A percentile compares a stretch with the other conserved stretches of the same genome.
Evolutionary conservation across 164 flowering plant genomes (phyloP).

Genomic region (Cinnamomum micranthum): DNA sequence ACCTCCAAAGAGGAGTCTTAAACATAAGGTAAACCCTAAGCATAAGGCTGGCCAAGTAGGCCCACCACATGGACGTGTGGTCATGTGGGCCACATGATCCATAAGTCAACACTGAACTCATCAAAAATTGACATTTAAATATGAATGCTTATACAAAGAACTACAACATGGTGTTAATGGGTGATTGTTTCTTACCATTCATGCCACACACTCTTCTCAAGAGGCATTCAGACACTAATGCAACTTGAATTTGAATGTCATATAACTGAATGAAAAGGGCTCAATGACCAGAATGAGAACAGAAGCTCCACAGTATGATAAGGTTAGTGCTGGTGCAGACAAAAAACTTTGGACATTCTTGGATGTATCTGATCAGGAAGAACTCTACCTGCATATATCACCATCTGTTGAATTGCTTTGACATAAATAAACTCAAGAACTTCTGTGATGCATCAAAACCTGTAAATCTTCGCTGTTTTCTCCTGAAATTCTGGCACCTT

Average conservation of each 20-base stretch:
- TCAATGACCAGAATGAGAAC: not conserved
- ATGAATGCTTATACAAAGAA: no score
- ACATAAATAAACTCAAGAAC: not conserved
- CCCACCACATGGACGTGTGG: no score
- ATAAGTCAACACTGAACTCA: no score
- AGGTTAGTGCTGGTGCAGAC: not conserved
- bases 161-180: no score
- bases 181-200: no score
- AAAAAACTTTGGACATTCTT: not conserved
- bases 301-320: not conserved
- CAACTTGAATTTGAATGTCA: not conserved
- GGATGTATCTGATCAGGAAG: not conserved
- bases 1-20: no score
- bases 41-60: no score
- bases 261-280: not conserved
- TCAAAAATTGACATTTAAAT: no score
- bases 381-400: not conserved
- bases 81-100: no score
- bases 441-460: constrained; percentile 22
- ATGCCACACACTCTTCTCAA: not conserved
- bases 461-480: constrained; percentile 38
- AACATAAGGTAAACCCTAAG: no score
- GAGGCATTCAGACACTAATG: not conserved
- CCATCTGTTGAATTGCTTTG: not conserved
- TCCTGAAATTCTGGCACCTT: constrained; percentile 28